Conservation (phyloP, 805 yeast genomes). For the Saccharomycopsis babjevae region DNA sequence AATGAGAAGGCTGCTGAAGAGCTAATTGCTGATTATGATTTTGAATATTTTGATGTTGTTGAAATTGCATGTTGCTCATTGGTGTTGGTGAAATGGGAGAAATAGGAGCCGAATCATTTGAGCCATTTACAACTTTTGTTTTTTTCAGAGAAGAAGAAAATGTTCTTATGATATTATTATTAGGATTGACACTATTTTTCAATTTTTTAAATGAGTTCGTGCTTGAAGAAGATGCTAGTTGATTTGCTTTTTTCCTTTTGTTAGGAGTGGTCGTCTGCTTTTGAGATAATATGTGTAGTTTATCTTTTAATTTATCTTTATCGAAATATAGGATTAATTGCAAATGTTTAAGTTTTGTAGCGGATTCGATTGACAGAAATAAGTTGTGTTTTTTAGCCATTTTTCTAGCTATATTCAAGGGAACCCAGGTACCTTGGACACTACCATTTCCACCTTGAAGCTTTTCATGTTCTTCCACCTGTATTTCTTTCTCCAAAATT, state of each 20-base stretch:
- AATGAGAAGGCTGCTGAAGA: conserved; percentile 3
- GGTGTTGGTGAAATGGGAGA: conserved; percentile 8
- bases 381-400: conserved; percentile 40
- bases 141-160: neutral
- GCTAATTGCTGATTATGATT: neutral
- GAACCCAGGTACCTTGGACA: conserved; percentile 84
- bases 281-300: conserved; percentile 41
- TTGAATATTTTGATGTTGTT: neutral
- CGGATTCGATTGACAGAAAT: neutral
- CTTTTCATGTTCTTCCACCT: conserved; percentile 57
- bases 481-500: conserved; percentile 66
- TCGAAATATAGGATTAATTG: conserved; percentile 28
- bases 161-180: neutral
- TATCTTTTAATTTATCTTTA: conserved; percentile 20
- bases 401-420: conserved; percentile 51
- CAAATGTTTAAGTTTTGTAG: conserved; percentile 32
- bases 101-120: neutral
- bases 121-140: neutral
- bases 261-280: conserved; percentile 19
- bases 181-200: neutral
- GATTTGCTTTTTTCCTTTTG: conserved; percentile 6
- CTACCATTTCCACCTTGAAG: conserved; percentile 81
- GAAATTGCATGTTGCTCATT: neutral
- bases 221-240: neutral
- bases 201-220: neutral